Conservation (phyloP, 139 green algal species). For the Chlorella sp. region DNA sequence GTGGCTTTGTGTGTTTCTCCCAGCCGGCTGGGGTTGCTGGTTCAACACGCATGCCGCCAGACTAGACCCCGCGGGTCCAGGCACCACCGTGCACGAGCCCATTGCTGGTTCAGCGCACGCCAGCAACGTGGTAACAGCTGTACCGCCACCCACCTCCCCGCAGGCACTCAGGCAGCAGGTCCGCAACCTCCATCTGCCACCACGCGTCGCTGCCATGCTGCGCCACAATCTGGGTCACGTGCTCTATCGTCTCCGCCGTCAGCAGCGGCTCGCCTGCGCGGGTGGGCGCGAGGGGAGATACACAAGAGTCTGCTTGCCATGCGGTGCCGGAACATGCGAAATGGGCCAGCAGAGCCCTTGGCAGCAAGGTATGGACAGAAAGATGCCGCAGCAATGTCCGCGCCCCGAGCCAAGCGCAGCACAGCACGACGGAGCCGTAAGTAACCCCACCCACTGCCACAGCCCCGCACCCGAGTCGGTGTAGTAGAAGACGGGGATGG, state of each 20-base stretch:
- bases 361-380: not conserved
- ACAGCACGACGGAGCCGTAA: not conserved
- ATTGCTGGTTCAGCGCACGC: too few species aligned
- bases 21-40: too few species aligned
- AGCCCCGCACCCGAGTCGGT: conserved; percentile 64
- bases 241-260: conserved; percentile 85
- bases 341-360: not conserved
- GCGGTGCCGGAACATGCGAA: not conserved
- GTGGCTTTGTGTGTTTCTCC: too few species aligned
- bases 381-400: not conserved
- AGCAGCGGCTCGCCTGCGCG: conserved; percentile 88
- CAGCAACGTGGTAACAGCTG: not conserved
- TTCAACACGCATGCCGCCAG: too few species aligned
- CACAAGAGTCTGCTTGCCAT: not conserved
- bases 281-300: too few species aligned
- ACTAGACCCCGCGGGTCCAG: too few species aligned
- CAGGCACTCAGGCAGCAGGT: conserved; percentile 87
- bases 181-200: conserved; percentile 75
- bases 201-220: conserved; percentile 88
- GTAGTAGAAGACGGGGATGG: conserved; percentile 98
- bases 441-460: too few species aligned
- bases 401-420: not conserved
- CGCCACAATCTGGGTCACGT: conserved; percentile 81
- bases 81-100: too few species aligned
- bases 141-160: conserved; percentile 21